Conservation (phyloP, 2,329 filamentous ascomycete genomes). For the Pyricularia pennisetigena region DNA sequence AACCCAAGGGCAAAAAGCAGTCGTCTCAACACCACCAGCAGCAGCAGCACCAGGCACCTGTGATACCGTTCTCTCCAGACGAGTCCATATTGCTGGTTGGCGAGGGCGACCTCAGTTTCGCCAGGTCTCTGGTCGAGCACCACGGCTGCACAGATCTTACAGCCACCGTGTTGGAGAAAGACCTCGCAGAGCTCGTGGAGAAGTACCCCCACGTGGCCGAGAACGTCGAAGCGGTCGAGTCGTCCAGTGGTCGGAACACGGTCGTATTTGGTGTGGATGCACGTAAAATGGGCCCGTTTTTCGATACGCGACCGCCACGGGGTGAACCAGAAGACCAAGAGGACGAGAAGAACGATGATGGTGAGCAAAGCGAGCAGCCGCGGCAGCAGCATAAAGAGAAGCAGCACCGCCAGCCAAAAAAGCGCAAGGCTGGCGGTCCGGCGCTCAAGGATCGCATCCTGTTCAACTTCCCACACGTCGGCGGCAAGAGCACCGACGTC, state of each 20-base stretch:
- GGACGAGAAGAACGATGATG: conserved; percentile 14
- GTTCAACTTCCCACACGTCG: conserved; percentile 97
- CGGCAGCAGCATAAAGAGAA: neutral
- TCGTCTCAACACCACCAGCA: neutral
- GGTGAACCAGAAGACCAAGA: conserved; percentile 20
- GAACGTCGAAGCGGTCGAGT: conserved; percentile 44
- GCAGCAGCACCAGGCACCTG: conserved; percentile 22
- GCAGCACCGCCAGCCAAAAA: neutral
- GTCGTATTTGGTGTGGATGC: conserved; percentile 60
- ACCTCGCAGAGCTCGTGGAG: conserved; percentile 42
- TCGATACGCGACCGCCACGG: neutral
- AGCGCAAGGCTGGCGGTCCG: conserved; percentile 6
- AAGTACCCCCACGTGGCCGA: conserved; percentile 67
- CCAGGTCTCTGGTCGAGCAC: conserved; percentile 53
- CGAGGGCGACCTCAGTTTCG: conserved; percentile 75
- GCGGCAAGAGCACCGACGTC: conserved; percentile 83
- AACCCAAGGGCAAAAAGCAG: conserved; percentile 1
- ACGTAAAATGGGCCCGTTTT: conserved; percentile 46
- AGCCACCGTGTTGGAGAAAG: conserved; percentile 58
- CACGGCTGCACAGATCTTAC: conserved; percentile 58
- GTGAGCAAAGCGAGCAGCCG: neutral
- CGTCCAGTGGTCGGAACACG: neutral
- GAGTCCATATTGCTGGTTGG: conserved; percentile 68
- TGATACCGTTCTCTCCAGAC: conserved; percentile 57
- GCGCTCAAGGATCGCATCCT: conserved; percentile 63